Percentiles rank a stretch among this genome's conserved stretches.
phyloP scores from a whole-genome alignment of 2,329 filamentous ascomycete species.

The Penicillium sp. region DNA sequence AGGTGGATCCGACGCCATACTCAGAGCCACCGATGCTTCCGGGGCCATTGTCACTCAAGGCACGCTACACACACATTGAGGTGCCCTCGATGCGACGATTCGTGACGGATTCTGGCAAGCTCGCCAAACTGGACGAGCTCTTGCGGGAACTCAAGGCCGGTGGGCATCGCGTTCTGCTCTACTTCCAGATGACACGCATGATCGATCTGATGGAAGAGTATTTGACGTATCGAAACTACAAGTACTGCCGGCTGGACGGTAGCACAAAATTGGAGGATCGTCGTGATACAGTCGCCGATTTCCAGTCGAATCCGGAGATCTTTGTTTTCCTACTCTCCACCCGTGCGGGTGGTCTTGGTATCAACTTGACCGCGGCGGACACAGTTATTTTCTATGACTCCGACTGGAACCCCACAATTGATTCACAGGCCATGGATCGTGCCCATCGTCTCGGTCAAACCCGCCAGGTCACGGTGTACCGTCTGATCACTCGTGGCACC shows the following conservation, averaged over 20 bases:
- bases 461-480: conserved; percentile 91
- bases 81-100: conserved; percentile 97
- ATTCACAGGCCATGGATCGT: conserved; percentile 98
- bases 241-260: conserved; percentile 92
- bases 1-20: conserved; percentile 53
- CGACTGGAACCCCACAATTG: conserved; percentile 98
- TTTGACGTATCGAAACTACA: conserved; percentile 97
- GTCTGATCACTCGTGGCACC: conserved; percentile 90
- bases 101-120: conserved; percentile 94
- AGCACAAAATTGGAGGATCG: conserved; percentile 96
- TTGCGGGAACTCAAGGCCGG: conserved; percentile 86
- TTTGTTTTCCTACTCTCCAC: conserved; percentile 97
- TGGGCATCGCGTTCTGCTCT: conserved; percentile 86
- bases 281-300: conserved; percentile 91
- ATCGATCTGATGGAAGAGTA: conserved; percentile 99
- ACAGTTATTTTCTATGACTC: conserved; percentile 99
- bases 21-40: conserved; percentile 68
- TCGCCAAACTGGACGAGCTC: conserved; percentile 82
- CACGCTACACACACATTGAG: conserved; percentile 80
- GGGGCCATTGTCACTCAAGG: conserved; percentile 70
- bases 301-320: conserved; percentile 89
- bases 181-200: conserved; percentile 99
- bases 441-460: conserved; percentile 97
- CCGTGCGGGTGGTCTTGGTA: conserved; percentile 92
- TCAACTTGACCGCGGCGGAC: conserved; percentile 92